Evolutionary conservation across 1,139 yeast species (phyloP).

Genomic region (Debaryomycetaceae sp.): DNA sequence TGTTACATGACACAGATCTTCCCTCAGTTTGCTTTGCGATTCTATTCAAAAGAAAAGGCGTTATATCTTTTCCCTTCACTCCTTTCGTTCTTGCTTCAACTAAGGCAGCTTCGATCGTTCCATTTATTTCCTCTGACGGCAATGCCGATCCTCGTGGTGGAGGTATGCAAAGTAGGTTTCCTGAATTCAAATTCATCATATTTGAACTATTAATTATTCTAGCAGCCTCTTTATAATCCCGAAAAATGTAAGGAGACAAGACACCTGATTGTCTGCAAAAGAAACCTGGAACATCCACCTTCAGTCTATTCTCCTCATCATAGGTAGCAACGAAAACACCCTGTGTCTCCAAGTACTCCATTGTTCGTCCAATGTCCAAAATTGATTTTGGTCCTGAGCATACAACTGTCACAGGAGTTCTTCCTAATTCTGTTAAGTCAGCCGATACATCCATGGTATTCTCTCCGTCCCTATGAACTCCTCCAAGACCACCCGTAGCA

Average conservation of each 20-base stretch:
- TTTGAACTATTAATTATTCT: slow-evolving; percentile 47
- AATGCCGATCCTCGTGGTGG: slow-evolving; percentile 69
- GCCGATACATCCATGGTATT: slow-evolving; percentile 79
- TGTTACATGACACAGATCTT: slow-evolving; percentile 64
- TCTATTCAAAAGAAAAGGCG: slow-evolving; percentile 70
- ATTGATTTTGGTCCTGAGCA: slow-evolving; percentile 92
- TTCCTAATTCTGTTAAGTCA: slow-evolving; percentile 78
- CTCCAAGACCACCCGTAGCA: slow-evolving; percentile 94
- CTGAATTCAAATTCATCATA: slow-evolving; percentile 54
- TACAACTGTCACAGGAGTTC: slow-evolving; percentile 82
- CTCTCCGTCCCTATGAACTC: slow-evolving; percentile 82
- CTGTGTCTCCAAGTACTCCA: slow-evolving; percentile 86
- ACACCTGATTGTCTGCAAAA: slow-evolving; percentile 77
- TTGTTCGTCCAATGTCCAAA: slow-evolving; percentile 72
- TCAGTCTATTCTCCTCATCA: slow-evolving; percentile 34
- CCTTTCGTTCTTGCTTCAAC: slow-evolving; percentile 51
- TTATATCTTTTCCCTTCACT: slow-evolving; percentile 66
- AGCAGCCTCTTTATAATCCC: slow-evolving; percentile 57
- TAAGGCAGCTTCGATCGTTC: slow-evolving; percentile 57
- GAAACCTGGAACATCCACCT: slow-evolving; percentile 70
- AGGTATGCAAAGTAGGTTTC: slow-evolving; percentile 77
- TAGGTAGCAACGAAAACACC: slow-evolving; percentile 61
- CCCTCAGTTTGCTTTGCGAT: slow-evolving; percentile 70
- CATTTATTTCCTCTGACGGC: slow-evolving; percentile 48
- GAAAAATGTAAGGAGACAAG: slow-evolving; percentile 63